These are phyloP conservation scores for Vigna reflexopilosa DNA, from an alignment of 306 rosid species.

Conservation along the genomic window DNA sequence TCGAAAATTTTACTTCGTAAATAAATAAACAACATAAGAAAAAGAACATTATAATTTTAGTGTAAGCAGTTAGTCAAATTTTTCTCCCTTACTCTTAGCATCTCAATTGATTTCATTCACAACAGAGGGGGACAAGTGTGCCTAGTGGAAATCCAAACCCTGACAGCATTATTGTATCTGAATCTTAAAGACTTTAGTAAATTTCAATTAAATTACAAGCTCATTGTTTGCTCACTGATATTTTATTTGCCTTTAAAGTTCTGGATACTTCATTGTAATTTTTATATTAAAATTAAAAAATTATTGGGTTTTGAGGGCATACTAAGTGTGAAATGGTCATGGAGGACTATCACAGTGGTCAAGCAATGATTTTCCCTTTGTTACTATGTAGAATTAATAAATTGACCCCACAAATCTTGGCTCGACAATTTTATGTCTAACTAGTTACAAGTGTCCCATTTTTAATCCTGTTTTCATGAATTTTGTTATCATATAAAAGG, in stretches of 20 bases:
- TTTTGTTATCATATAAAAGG: conserved; percentile 2
- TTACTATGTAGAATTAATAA: conserved; percentile 12
- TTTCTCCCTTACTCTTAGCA: background rate
- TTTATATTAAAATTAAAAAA: background rate
- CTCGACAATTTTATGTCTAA: conserved; percentile 27
- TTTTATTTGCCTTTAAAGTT: background rate
- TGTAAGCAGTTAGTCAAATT: background rate
- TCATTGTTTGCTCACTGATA: background rate
- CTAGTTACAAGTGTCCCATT: background rate
- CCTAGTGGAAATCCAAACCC: background rate
- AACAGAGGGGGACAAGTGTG: background rate
- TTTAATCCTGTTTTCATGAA: conserved; percentile 27
- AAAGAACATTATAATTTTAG: background rate
- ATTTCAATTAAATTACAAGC: conserved; percentile 1
- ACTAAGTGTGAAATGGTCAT: background rate
- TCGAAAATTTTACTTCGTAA: background rate
- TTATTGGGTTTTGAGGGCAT: background rate
- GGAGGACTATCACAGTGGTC: conserved; percentile 15
- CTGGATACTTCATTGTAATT: background rate
- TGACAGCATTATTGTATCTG: background rate
- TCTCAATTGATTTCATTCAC: background rate
- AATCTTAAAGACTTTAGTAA: background rate
- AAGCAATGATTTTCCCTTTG: conserved; percentile 38
- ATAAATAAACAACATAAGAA: background rate
- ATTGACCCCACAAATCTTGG: background rate